Percentiles rank a stretch among this genome's conserved stretches.
These are phyloP conservation scores for Chlamydomonas applanata DNA, from an alignment of 139 green algal species.

Conservation along the genomic window DNA sequence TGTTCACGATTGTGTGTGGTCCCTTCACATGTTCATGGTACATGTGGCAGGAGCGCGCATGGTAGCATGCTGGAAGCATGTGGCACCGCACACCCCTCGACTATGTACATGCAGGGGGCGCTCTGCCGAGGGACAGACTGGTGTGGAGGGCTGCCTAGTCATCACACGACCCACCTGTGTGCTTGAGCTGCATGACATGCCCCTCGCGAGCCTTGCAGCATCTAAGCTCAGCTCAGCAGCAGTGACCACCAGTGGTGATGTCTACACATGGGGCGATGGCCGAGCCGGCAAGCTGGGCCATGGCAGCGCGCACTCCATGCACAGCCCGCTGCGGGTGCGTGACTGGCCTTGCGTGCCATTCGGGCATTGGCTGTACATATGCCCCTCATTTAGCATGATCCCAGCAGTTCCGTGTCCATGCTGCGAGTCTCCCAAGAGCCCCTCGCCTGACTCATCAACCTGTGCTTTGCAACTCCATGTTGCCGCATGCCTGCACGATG, in stretches of 20 bases:
- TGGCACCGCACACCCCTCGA: no score
- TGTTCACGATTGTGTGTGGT: no score
- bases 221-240: constrained; percentile 46
- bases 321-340: constrained; percentile 24
- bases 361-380: background rate
- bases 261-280: constrained; percentile 61
- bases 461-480: no score
- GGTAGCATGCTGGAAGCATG: no score
- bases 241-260: constrained; percentile 39
- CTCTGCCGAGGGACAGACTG: constrained; percentile 61
- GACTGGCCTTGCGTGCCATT: background rate
- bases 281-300: constrained; percentile 64
- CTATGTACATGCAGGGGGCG: constrained; percentile 47
- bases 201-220: constrained; percentile 25
- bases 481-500: no score
- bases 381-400: no score
- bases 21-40: no score
- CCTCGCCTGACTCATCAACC: background rate
- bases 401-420: no score
- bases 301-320: constrained; percentile 34
- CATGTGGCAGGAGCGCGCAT: no score
- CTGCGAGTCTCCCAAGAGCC: background rate
- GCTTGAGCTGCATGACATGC: constrained; percentile 27
- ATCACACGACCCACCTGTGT: constrained; percentile 43
- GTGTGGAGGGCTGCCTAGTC: constrained; percentile 30